A percentile compares a stretch with the other conserved stretches of the same genome.
Conservation (phyloP, 371 early-diverging fungal genomes). For the Thermomucor indicae-seudaticae region DNA sequence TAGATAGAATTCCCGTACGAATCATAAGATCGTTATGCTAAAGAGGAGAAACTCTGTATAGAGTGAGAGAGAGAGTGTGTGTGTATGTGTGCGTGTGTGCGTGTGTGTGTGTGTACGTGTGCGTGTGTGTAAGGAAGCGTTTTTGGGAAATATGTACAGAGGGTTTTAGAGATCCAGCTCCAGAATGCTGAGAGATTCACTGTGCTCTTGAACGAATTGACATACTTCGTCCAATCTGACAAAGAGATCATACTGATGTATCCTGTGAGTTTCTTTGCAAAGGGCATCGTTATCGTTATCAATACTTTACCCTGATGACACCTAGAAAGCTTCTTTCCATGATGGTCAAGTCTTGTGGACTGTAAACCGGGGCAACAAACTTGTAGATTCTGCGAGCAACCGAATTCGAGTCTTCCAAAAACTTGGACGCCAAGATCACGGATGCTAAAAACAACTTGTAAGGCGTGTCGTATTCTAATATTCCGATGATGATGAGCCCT, state of each 20-base stretch:
- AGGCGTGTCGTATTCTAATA: slow-evolving; percentile 63
- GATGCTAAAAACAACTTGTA: slow-evolving; percentile 72
- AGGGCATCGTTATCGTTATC: background rate
- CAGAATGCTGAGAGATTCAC: slow-evolving; percentile 9
- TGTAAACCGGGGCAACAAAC: slow-evolving; percentile 44
- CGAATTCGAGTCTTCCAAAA: slow-evolving; percentile 52
- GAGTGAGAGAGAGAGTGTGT: background rate
- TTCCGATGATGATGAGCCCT: background rate
- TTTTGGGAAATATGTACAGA: background rate
- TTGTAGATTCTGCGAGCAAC: slow-evolving; percentile 27
- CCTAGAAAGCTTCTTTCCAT: slow-evolving; percentile 48
- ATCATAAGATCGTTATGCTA: too few relatives aligned
- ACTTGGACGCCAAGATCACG: slow-evolving; percentile 67
- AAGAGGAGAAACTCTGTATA: background rate
- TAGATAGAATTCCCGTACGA: too few relatives aligned
- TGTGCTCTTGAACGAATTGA: slow-evolving; percentile 16
- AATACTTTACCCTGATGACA: slow-evolving; percentile 15
- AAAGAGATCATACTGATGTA: slow-evolving; percentile 10
- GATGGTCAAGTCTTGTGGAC: slow-evolving; percentile 54
- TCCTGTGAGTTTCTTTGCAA: background rate
- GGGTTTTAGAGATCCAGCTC: slow-evolving; percentile 9
- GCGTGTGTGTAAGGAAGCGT: background rate
- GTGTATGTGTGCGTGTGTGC: background rate
- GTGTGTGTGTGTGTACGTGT: background rate
- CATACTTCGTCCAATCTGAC: slow-evolving; percentile 14